Evolutionary conservation across 2,329 filamentous ascomycete genomes (phyloP).

Genomic region (Dothideomycetidae sp.): DNA sequence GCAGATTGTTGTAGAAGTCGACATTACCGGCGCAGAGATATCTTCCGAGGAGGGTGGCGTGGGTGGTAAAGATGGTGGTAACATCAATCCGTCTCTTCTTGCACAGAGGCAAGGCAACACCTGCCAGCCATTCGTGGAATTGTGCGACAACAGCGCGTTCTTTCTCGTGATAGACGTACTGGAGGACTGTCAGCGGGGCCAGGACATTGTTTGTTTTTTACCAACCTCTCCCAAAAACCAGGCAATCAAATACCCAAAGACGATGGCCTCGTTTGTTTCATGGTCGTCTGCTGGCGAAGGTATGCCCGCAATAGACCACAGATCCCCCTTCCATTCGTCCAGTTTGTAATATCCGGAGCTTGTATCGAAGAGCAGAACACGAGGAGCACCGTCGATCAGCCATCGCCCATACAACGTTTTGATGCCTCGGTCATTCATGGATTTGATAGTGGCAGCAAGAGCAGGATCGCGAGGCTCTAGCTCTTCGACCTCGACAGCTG

Average conservation of each 20-base stretch:
- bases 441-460: slow-evolving; percentile 67
- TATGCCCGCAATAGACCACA: slow-evolving; percentile 87
- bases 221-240: slow-evolving; percentile 96
- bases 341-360: slow-evolving; percentile 82
- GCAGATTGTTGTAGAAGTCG: slow-evolving; percentile 98
- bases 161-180: slow-evolving; percentile 92
- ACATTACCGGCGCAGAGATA: slow-evolving; percentile 96
- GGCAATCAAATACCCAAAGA: slow-evolving; percentile 92
- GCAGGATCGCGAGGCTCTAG: slow-evolving; percentile 71
- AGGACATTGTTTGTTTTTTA: slow-evolving; percentile 20
- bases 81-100: slow-evolving; percentile 92
- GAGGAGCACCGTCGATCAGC: slow-evolving; percentile 91
- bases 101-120: slow-evolving; percentile 78
- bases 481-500: slow-evolving; percentile 94
- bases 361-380: slow-evolving; percentile 89
- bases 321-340: slow-evolving; percentile 91
- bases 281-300: slow-evolving; percentile 84
- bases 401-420: slow-evolving; percentile 85
- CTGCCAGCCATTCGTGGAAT: slow-evolving; percentile 97
- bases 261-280: slow-evolving; percentile 93
- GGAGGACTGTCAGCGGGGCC: slow-evolving; percentile 14
- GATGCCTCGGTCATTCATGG: slow-evolving; percentile 87
- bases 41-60: slow-evolving; percentile 85
- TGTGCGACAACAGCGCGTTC: slow-evolving; percentile 87
- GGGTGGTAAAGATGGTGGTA: slow-evolving; percentile 96